Evolutionary conservation across 345 rosid species (phyloP), one percentile per base, ranked within the genome.

Genomic region (Alliaria petiolata): DNA sequence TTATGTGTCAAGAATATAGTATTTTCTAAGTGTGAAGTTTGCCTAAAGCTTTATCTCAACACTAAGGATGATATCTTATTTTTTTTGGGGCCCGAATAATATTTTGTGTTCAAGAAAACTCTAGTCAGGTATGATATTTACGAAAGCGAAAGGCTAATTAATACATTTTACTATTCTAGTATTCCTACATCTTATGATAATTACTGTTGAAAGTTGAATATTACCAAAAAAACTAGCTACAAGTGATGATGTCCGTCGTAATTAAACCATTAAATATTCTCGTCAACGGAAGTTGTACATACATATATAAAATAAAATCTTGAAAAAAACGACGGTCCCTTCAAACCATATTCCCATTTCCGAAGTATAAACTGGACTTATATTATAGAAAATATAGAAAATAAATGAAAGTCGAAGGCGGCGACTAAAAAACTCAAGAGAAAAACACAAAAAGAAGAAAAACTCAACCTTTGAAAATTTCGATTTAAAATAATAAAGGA

Each of bases 131-230:
- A 15, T 61, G 52, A 70, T 39, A 38, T 16, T 22, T 51, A 35
- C 56, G 68, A 19, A 31, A 50, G 7, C 62, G 28, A 65, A 72
- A 31, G 25, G 25, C 25, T 22, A 22, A 22, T 39, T 72, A 33
- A 33, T 15, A n/a, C 46, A 52, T 38, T 62, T 56, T 20, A 43
- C 52, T 20, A 43, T 62, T 65, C 15, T 19, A 16, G 33, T 64
- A 46, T 44, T 42, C 42, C 30, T n/a, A n/a, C 31, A 71, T 52
- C 69, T 60, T 62, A 19, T 62, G 25, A 25, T 53, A 46, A 3
- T 39, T 65, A 65, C 61, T 66, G 54, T 73, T 49, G 46, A 57
- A 22, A 34, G 60, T 74, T 74, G 78, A 66, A 58, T 9, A 47
- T 25, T 57, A 47, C 34, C 8, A 63, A 31, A 11, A 51, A 47